Percentiles rank a stretch among this genome's conserved stretches.
These are phyloP conservation scores for Eucalyptus tenuipes DNA, from an alignment of 345 rosid species.

Conservation along the genomic window DNA sequence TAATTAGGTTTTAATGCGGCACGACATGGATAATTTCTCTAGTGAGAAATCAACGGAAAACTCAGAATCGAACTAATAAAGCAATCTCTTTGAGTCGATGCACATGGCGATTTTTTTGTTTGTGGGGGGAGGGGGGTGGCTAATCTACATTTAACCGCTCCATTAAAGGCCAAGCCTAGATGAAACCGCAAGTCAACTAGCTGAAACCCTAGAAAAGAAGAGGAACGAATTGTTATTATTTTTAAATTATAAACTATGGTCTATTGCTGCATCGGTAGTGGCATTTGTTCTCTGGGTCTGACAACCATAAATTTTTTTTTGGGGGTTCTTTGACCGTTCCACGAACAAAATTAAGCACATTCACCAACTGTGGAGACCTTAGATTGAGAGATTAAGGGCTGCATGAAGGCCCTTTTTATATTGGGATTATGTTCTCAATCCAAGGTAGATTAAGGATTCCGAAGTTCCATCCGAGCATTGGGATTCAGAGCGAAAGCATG, in stretches of 20 bases:
- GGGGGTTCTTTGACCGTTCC: not conserved
- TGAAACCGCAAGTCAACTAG: not conserved
- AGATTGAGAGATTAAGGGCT: not conserved
- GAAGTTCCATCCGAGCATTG: not conserved
- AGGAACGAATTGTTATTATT: not conserved
- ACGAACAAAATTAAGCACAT: not conserved
- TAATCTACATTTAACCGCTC: not conserved
- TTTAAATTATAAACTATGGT: not conserved
- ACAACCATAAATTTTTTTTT: not conserved
- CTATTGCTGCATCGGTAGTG: not conserved
- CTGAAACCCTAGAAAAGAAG: not conserved
- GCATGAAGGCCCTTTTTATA: not conserved
- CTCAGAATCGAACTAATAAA: not conserved
- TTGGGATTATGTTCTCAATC: not conserved
- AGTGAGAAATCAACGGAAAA: not conserved
- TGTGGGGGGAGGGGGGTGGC: not conserved
- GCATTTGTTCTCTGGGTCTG: not conserved
- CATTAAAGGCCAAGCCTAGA: not conserved
- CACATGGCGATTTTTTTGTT: not conserved
- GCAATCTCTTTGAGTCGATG: not conserved
- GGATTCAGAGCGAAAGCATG: not conserved
- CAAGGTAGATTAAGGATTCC: not conserved
- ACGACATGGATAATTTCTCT: not conserved
- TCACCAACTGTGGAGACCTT: not conserved
- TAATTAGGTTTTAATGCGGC: not conserved